These are phyloP conservation scores for Tilletia indica DNA, from an alignment of 1,284 basidiomycete species.

Conservation along the genomic window DNA sequence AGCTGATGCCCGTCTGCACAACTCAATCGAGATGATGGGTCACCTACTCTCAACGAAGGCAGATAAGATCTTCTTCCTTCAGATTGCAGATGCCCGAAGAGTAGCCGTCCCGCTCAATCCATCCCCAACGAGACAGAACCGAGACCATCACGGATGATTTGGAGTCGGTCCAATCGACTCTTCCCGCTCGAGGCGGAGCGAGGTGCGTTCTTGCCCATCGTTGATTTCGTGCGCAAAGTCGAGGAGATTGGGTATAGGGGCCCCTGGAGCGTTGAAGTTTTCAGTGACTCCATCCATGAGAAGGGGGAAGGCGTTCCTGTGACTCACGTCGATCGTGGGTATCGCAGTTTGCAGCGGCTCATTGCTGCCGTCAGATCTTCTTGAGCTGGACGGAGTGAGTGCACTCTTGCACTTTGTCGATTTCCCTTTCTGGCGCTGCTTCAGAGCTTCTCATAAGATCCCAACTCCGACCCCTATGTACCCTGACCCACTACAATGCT, in stretches of 20 bases:
- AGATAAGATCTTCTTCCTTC: constrained; percentile 55
- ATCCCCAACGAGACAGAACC: constrained; percentile 46
- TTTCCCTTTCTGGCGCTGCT: no score
- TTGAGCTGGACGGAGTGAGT: no score
- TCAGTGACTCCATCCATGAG: constrained; percentile 51
- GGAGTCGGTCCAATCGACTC: constrained; percentile 55
- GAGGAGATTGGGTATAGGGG: constrained; percentile 53
- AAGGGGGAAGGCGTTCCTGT: constrained; percentile 33
- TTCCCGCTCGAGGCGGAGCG: constrained; percentile 53
- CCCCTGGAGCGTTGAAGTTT: constrained; percentile 56
- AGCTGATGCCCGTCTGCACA: constrained; percentile 11
- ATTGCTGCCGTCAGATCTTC: background rate
- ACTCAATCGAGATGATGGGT: constrained; percentile 32
- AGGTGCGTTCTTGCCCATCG: constrained; percentile 56
- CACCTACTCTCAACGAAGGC: constrained; percentile 18
- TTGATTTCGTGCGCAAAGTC: constrained; percentile 51
- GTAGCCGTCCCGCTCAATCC: constrained; percentile 31
- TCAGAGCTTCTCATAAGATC: no score
- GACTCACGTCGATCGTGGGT: constrained; percentile 35
- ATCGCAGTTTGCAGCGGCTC: constrained; percentile 7
- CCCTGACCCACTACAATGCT: no score
- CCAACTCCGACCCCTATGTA: no score
- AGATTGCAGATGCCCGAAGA: constrained; percentile 55
- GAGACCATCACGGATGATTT: constrained; percentile 54
- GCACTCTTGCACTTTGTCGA: no score